A percentile compares a stretch with the other conserved stretches of the same genome.
These are phyloP conservation scores for Monosporozyma aquatica DNA, from an alignment of 805 yeast species.

Conservation along the genomic window DNA sequence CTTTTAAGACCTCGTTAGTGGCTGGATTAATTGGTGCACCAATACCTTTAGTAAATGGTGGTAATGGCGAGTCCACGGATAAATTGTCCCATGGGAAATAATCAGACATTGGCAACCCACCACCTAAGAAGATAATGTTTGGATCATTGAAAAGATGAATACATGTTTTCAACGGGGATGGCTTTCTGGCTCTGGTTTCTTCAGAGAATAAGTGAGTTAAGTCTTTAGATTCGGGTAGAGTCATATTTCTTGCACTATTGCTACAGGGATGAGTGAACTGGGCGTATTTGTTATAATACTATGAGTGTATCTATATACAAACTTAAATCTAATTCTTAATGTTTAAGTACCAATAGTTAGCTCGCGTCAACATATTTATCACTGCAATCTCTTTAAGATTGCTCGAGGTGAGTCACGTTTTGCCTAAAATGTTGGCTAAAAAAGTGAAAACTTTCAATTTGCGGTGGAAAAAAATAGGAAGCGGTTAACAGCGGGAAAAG, in stretches of 20 bases:
- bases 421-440: background rate
- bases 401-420: too few relatives aligned
- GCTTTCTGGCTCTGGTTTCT: slow-evolving; percentile 67
- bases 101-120: slow-evolving; percentile 87
- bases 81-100: slow-evolving; percentile 87
- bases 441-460: too few relatives aligned
- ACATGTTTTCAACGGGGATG: slow-evolving; percentile 77
- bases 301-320: too few relatives aligned
- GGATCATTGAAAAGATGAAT: slow-evolving; percentile 70
- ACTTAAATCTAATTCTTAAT: too few relatives aligned
- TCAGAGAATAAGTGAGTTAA: slow-evolving; percentile 63
- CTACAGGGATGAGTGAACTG: too few relatives aligned
- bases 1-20: slow-evolving; percentile 25
- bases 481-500: too few relatives aligned
- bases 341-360: too few relatives aligned
- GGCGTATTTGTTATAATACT: too few relatives aligned
- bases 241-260: too few relatives aligned
- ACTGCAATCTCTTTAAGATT: too few relatives aligned
- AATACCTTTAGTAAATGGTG: slow-evolving; percentile 74
- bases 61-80: slow-evolving; percentile 59
- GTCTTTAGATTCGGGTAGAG: slow-evolving; percentile 50
- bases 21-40: slow-evolving; percentile 40
- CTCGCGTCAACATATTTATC: too few relatives aligned
- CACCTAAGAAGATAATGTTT: slow-evolving; percentile 80
- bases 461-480: too few relatives aligned